Base-by-base conservation (phyloP, 1,139 yeast species). In the Kluyveromyces sp. region DNA sequence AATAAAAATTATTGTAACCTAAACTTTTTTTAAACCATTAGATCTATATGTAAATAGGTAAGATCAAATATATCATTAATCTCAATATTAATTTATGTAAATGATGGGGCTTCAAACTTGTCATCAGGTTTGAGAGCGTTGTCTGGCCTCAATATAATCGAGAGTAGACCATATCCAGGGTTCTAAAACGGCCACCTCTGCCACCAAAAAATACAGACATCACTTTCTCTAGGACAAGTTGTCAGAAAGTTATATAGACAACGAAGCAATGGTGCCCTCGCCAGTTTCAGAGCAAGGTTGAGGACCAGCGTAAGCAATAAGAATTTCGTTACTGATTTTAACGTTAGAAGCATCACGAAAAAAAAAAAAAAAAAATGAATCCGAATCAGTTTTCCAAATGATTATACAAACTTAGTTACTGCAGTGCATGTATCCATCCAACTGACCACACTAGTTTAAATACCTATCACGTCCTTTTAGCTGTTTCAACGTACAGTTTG, bases 191-290 rank as follows among this genome's bases (percentile, higher is more conserved):
- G 49, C 28, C 47, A 31, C 28, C 43, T 47, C 42, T 61, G 64
- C 62, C 63, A 59, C 60, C 64, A 56, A 10, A 50, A 41, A 3
- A 56, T 35, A 29, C 53, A 50, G 34, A 47, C 45, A 26, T 47
- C 44, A 6, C 50, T 51, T 7, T 45, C 48, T 8, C 46, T 40
- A 6, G 59, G 52, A 33, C 60, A 58, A 3, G 47, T 38, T 31
- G 54, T 39, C 4, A 59, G 38, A 52, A 53, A 51, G 15, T 45
- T 39, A 27, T 45, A 42, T 25, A 57, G 27, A 25, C 42, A 43
- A 4, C 42, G 42, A 21, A 48, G 36, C 7, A 50, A 25, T 15
- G 46, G 45, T 27, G 34, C 46, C 8, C 37, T 38, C 34, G 44
- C 4, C 6, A 52, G 33, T 45, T 49, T 56, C 21, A 39, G 27